These are phyloP conservation scores for Candida argentea DNA, from an alignment of 805 yeast genomes.

Conservation along the genomic window DNA sequence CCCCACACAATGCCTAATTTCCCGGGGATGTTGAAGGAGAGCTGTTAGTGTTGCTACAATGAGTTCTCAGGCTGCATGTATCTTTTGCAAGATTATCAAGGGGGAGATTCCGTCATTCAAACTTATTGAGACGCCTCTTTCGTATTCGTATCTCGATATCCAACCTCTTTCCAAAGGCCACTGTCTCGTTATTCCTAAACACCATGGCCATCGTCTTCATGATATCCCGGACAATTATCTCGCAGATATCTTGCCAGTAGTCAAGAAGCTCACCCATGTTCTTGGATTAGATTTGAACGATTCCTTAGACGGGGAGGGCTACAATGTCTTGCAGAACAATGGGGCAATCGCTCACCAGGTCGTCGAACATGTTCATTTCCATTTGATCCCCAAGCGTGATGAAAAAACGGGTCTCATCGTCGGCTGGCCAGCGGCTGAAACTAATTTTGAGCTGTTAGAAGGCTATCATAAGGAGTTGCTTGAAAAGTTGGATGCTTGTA, in stretches of 20 bases:
- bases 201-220: constrained; percentile 89
- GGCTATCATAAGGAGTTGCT: constrained; percentile 51
- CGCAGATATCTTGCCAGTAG: constrained; percentile 77
- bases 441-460: constrained; percentile 66
- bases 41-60: constrained; percentile 2
- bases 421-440: constrained; percentile 89
- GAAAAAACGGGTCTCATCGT: constrained; percentile 66
- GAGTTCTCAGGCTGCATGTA: constrained; percentile 40
- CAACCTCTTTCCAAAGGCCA: constrained; percentile 90
- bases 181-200: constrained; percentile 81
- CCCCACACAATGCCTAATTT: too few relatives aligned
- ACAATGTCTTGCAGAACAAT: constrained; percentile 86
- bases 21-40: too few relatives aligned
- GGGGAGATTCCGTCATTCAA: constrained; percentile 95
- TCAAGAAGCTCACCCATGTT: constrained; percentile 74
- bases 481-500: constrained; percentile 11
- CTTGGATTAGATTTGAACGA: constrained; percentile 56
- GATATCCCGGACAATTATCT: constrained; percentile 87
- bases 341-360: constrained; percentile 93
- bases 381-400: constrained; percentile 83
- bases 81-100: constrained; percentile 89
- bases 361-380: constrained; percentile 95
- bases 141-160: constrained; percentile 84
- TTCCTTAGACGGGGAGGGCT: constrained; percentile 58
- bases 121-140: constrained; percentile 70